Base-by-base conservation (phyloP, 2,329 filamentous ascomycete species). In the Aaosphaeria arxii region DNA sequence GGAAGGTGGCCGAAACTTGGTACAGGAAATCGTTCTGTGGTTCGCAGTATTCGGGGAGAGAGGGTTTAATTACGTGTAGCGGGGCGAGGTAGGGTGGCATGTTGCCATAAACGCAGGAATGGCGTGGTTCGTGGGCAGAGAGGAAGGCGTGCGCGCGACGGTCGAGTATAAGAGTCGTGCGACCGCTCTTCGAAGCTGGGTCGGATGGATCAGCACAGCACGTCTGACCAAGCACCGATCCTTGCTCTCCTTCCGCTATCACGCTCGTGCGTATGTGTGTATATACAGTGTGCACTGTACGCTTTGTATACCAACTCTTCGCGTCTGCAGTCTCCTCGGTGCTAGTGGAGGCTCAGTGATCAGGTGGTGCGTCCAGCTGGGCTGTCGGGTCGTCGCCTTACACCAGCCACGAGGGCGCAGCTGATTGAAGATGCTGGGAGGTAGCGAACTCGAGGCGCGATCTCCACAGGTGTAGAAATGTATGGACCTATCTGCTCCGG, bases 1-100 rank as follows among this genome's bases (percentile, higher is more conserved):
- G 78, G 53, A 86, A 77, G 45, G 78, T 73, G 6, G 78, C 76
- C 50, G 84, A 86, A 53, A 87, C 63, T 29, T 72, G 69, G 43
- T 75, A 67, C 36, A 87, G 75, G 58, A 86, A 78, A 38, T 77
- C 74, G 56, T 76, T 81, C 2, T 77, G 74, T 9, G 84, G 84
- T 51, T 80, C 75, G 71, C 84, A 87, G 64, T 82, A 77, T 4
- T 73, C 72, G 24, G 83, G 83, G 49, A 85, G 69, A 17, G 71
- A 58, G 9, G 72, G 71, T 44, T 67, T 49, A 48, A 69, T 56
- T 54, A 70, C 47, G 30, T 58, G 61, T 40, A 67, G 53, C 11
- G 58, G 61, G 3, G 65, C 56, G 38, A 64, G 53, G 53, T 67
- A 69, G 47, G 63, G 67, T 24, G 66, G 64, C 67, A 70, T 70